Base-by-base conservation (phyloP, 768 basidiomycete genomes). In the Naganishia onofrii region DNA sequence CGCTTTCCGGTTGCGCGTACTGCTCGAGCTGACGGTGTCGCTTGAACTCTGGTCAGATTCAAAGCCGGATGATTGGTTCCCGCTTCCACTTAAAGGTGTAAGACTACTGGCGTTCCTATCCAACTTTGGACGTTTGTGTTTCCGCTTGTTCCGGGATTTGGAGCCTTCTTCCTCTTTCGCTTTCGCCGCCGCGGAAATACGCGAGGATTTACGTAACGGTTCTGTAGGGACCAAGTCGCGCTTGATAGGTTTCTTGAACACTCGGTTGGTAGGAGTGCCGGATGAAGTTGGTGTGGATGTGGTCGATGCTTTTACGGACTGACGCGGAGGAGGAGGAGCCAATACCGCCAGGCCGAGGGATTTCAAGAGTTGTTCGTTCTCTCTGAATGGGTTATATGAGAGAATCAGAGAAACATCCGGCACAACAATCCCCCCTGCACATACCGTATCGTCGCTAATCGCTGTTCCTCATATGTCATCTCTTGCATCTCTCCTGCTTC, bases 391-490 rank as follows among this genome's bases (percentile, higher is more conserved):
- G 28, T 52, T 42, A 26, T 64, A 23, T 9, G 9, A 36, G 7
- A 28, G 34, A 0, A 32, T 29, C 36, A 48, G 67, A n/a, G n/a
- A n/a, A n/a, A n/a, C n/a, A n/a, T n/a, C n/a, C n/a, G n/a, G n/a
- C n/a, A n/a, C n/a, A n/a, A n/a, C n/a, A n/a, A n/a, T n/a, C n/a
- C n/a, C n/a, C 6, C 44, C 29, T 17, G 13, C 42, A 29, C 74
- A 55, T 44, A 77, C 78, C 71, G 67, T 36, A 80, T 80, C 55
- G 76, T 78, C 34, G 70, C 72, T 31, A 72, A 64, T 46, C 79
- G 55, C 54, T 78, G 71, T 66, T 71, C 51, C 53, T 80, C 78
- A 58, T 78, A 77, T 23, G 56, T 58, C 68, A 69, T 58, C 17
- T n/a, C n/a, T n/a, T 48, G 44, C 65, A 48, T 51, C 44, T 63